Percentiles rank a stretch among this genome's conserved stretches.
Evolutionary conservation across 768 basidiomycete genomes (phyloP).

Genomic region (Lyophyllum semitale): DNA sequence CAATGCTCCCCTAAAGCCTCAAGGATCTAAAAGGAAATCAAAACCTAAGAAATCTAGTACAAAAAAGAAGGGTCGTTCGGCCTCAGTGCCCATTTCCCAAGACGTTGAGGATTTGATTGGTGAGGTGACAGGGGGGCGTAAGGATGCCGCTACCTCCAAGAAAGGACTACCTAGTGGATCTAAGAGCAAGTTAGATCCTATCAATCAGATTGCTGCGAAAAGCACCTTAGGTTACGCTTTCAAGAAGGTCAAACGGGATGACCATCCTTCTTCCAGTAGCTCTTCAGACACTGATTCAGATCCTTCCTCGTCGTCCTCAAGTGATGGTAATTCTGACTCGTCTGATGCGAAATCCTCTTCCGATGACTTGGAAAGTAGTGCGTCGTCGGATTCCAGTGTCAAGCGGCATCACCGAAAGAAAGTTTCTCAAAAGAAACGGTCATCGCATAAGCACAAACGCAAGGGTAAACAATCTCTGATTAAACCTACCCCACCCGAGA

Average conservation of each 20-base stretch:
- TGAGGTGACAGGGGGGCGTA: neutral
- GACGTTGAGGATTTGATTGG: neutral
- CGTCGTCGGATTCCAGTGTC: neutral
- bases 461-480: slow-evolving; percentile 5
- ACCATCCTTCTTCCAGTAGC: neutral
- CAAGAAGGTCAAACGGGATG: neutral
- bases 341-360: neutral
- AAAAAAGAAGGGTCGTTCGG: neutral
- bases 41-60: neutral
- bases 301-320: neutral
- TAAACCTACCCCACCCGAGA: slow-evolving; percentile 17
- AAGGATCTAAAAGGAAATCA: neutral
- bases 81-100: neutral
- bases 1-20: neutral
- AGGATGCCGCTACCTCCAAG: neutral
- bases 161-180: neutral
- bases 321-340: neutral
- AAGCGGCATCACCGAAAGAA: neutral
- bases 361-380: too few species aligned
- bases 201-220: neutral
- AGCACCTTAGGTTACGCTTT: neutral
- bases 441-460: neutral
- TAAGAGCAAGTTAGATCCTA: neutral
- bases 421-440: too few species aligned
- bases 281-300: neutral